Evolutionary conservation across 768 basidiomycete genomes (phyloP).

Genomic region (Rhizopogon roseolus): DNA sequence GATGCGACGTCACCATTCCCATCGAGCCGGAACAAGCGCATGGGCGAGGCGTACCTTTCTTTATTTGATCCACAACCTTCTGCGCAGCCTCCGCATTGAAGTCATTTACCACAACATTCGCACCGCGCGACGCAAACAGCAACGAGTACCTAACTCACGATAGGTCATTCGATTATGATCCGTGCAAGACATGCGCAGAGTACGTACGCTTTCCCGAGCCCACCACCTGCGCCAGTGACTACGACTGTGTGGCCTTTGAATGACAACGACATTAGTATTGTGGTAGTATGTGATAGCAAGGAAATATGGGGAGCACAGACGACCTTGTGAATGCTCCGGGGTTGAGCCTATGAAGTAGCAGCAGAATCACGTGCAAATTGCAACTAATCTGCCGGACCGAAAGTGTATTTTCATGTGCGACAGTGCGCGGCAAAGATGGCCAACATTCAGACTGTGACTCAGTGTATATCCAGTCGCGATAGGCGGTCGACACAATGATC

Average conservation of each 20-base stretch:
- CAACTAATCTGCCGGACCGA: not conserved
- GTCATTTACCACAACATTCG: conserved; percentile 94
- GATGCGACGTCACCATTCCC: not conserved
- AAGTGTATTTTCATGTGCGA: not conserved
- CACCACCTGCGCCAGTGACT: conserved; percentile 94
- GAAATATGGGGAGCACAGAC: not conserved
- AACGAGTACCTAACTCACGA: conserved; percentile 66
- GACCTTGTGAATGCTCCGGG: not conserved
- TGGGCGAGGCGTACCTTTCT: conserved; percentile 49
- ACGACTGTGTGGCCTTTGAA: conserved; percentile 92
- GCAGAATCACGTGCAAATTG: conserved; percentile 12
- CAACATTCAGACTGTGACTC: no score
- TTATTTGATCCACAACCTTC: conserved; percentile 88
- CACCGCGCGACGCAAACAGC: conserved; percentile 89
- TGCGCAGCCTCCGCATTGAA: conserved; percentile 85
- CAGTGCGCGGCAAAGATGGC: no score
- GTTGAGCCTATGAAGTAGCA: no score
- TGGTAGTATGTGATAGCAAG: conserved; percentile 6
- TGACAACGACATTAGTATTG: conserved; percentile 46
- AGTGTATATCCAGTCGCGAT: no score
- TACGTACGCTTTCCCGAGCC: conserved; percentile 85
- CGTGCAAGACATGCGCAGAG: not conserved
- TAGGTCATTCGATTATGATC: not conserved
- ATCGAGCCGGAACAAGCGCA: not conserved
- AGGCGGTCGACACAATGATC: no score